Conservation (phyloP, 768 basidiomycete species). For the Nidula microcarpa region DNA sequence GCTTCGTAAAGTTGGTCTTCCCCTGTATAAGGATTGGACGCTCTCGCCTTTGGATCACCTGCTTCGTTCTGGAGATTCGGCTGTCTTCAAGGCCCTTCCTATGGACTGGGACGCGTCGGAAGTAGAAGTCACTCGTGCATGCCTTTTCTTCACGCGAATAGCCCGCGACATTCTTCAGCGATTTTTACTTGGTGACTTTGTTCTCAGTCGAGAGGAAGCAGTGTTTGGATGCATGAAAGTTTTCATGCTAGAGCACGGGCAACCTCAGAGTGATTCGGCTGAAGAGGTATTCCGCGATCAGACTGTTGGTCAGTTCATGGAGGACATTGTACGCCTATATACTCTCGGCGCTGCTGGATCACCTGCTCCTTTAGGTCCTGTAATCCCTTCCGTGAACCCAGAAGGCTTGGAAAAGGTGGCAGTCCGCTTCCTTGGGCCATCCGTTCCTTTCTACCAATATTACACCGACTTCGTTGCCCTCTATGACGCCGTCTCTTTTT, state of each 20-base stretch:
- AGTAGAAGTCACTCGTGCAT: slow-evolving; percentile 67
- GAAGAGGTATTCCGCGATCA: slow-evolving; percentile 82
- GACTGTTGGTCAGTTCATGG: slow-evolving; percentile 57
- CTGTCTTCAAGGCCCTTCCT: slow-evolving; percentile 68
- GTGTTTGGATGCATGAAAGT: slow-evolving; percentile 87
- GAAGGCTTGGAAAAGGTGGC: slow-evolving; percentile 53
- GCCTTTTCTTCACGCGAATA: slow-evolving; percentile 58
- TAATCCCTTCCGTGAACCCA: slow-evolving; percentile 3
- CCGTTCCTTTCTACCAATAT: slow-evolving; percentile 87
- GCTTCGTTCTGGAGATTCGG: slow-evolving; percentile 67
- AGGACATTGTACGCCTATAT: slow-evolving; percentile 54
- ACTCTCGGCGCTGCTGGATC: slow-evolving; percentile 21
- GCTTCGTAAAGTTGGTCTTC: slow-evolving; percentile 34
- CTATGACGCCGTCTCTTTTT: slow-evolving; percentile 91
- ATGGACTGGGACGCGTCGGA: slow-evolving; percentile 77
- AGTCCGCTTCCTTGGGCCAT: slow-evolving; percentile 52
- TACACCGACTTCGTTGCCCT: slow-evolving; percentile 88
- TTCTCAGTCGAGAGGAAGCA: slow-evolving; percentile 50
- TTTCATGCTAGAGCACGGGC: slow-evolving; percentile 93
- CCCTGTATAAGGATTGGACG: slow-evolving; percentile 61
- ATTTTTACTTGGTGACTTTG: slow-evolving; percentile 37
- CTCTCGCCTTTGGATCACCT: slow-evolving; percentile 73
- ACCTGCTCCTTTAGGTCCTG: not conserved
- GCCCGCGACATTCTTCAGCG: slow-evolving; percentile 40
- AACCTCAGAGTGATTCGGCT: slow-evolving; percentile 42